Evolutionary conservation across 164 flowering plant species (phyloP).

Genomic region (Berberis vulgaris): DNA sequence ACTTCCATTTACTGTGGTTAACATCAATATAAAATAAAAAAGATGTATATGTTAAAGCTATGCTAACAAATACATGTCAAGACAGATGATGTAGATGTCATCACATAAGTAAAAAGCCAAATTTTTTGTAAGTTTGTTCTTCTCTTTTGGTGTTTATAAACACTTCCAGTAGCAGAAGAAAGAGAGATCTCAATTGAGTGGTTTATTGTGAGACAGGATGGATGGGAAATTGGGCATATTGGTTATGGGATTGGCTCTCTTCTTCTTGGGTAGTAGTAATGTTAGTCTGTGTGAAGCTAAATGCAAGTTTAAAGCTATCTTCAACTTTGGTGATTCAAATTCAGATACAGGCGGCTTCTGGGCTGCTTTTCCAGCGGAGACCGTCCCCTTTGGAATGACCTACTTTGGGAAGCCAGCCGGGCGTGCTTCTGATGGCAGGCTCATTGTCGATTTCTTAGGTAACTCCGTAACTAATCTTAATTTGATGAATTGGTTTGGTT

Average conservation of each 20-base stretch:
- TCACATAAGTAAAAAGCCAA: too few species aligned
- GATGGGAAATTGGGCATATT: background rate
- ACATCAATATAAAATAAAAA: too few species aligned
- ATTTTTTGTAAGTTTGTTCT: too few species aligned
- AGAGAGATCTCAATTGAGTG: too few species aligned
- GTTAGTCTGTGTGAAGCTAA: conserved; percentile 19
- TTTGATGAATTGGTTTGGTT: background rate
- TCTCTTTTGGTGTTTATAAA: too few species aligned
- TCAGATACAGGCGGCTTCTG: conserved; percentile 79
- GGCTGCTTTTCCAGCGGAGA: conserved; percentile 65
- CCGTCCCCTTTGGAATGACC: conserved; percentile 60
- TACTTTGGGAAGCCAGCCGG: conserved; percentile 64
- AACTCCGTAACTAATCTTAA: conserved; percentile 1
- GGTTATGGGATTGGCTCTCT: background rate
- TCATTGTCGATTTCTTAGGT: conserved; percentile 66
- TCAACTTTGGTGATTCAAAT: conserved; percentile 85
- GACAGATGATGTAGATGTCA: too few species aligned
- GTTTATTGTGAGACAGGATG: too few species aligned
- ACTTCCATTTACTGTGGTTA: too few species aligned
- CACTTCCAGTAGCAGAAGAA: too few species aligned
- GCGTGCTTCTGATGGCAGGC: conserved; percentile 72
- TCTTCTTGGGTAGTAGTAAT: too few species aligned
- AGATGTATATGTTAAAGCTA: too few species aligned
- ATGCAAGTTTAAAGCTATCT: conserved; percentile 53
- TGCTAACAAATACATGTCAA: too few species aligned